Conservation (phyloP, 495 filamentous ascomycete genomes). For the Hypoxylon lienhwacheense region DNA sequence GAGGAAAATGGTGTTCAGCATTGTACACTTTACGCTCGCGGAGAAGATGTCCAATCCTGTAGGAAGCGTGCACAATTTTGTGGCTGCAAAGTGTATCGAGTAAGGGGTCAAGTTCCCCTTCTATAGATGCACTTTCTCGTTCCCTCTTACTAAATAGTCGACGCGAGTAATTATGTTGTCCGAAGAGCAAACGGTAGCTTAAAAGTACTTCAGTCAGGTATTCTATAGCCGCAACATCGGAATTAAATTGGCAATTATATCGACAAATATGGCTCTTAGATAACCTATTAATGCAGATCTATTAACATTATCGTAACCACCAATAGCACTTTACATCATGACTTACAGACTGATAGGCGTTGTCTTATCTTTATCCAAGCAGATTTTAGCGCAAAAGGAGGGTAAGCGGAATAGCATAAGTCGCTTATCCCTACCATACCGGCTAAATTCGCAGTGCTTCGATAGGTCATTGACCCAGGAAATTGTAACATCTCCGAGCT, state of each 20-base stretch:
- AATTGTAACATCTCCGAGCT: slow-evolving; percentile 1
- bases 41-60: background rate
- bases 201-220: slow-evolving; percentile 9
- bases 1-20: background rate
- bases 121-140: background rate
- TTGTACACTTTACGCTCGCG: slow-evolving; percentile 5
- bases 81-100: slow-evolving; percentile 4
- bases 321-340: background rate
- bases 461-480: slow-evolving; percentile 6
- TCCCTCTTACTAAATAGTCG: background rate
- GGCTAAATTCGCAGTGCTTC: slow-evolving; percentile 6
- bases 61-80: background rate
- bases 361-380: background rate
- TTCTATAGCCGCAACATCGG: background rate
- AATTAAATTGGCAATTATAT: background rate
- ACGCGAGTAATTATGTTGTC: slow-evolving; percentile 2
- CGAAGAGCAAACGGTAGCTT: slow-evolving; percentile 7
- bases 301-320: background rate
- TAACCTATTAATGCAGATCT: background rate
- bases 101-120: slow-evolving; percentile 1
- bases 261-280: slow-evolving; percentile 1
- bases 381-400: slow-evolving; percentile 10
- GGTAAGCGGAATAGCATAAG: slow-evolving; percentile 11
- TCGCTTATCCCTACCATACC: slow-evolving; percentile 1
- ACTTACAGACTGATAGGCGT: slow-evolving; percentile 2